Evolutionary conservation across 129 eudicot species (phyloP), one percentile per base, ranked within the genome.

Genomic region (Dittrichia graveolens): DNA sequence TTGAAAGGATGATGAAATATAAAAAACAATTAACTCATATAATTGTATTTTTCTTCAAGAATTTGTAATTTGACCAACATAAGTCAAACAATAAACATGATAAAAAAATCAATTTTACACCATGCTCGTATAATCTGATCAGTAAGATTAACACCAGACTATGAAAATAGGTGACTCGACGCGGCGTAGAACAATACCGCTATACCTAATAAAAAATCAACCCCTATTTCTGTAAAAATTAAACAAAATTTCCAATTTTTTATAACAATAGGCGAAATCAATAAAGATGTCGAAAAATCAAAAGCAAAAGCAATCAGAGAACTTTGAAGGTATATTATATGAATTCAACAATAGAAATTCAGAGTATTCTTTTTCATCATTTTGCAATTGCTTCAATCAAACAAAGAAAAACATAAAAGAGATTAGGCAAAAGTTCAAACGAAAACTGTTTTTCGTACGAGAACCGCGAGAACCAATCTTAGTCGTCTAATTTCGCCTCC

Each of bases 221-320:
- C 0, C 31, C 31, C 31, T 2, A 24, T 24, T 24, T 24, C 31
- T 24, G 31, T 24, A 24, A 24, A 24, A 24, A 24, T 24, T 2
- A 24, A 24, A 24, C 31, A 24, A 24, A 24, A 24, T 0, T 24
- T 24, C 16, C 13, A 13, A n/a, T 52, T 46, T 46, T 1, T n/a
- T n/a, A n/a, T n/a, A n/a, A n/a, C n/a, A n/a, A n/a, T n/a, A n/a
- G n/a, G n/a, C n/a, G n/a, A n/a, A n/a, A n/a, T n/a, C n/a, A n/a
- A n/a, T n/a, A n/a, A n/a, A n/a, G n/a, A n/a, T n/a, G n/a, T n/a
- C n/a, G n/a, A n/a, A 35, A 6, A 40, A 5, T 15, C 0, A 0
- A 45, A 7, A 68, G 4, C 13, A 18, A 56, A 65, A 71, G 82
- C 80, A 81, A 85, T 85, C 86, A 85, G 86, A 85, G 89, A 85